A percentile compares a stretch with the other conserved stretches of the same genome.
phyloP scores from a whole-genome alignment of 352 stramenopile genomes.

The Phytophthora nicotianae region DNA sequence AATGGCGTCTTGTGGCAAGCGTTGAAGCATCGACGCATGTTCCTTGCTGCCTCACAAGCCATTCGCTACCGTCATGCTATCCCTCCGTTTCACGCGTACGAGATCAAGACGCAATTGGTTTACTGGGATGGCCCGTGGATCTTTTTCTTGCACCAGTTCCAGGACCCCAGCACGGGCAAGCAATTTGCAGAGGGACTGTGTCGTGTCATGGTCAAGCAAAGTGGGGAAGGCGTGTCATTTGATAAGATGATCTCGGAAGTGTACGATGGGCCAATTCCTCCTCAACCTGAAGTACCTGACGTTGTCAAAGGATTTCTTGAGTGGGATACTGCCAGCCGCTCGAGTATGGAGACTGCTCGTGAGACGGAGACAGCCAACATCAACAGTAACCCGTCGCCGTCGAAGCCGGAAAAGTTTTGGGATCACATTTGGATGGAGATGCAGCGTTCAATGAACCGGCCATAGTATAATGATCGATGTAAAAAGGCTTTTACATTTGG shows the following conservation, averaged over 20 bases:
- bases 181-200: constrained; percentile 61
- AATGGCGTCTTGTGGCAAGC: constrained; percentile 61
- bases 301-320: constrained; percentile 47
- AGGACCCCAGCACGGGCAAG: constrained; percentile 50
- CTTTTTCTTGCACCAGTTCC: constrained; percentile 70
- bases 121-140: constrained; percentile 62
- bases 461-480: constrained; percentile 2
- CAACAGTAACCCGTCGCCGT: not conserved
- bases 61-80: constrained; percentile 64
- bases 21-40: constrained; percentile 63
- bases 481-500: not conserved
- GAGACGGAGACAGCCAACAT: constrained; percentile 16
- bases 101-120: constrained; percentile 55
- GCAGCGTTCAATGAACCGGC: constrained; percentile 51
- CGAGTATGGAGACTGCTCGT: constrained; percentile 40
- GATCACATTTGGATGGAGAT: constrained; percentile 39
- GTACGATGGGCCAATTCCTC: constrained; percentile 26
- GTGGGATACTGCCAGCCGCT: constrained; percentile 43
- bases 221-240: constrained; percentile 23
- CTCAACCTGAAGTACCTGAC: constrained; percentile 36
- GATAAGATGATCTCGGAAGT: constrained; percentile 40
- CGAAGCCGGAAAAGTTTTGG: constrained; percentile 26
- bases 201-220: constrained; percentile 39
- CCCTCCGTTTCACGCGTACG: constrained; percentile 54
- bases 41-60: constrained; percentile 64